These are phyloP conservation scores for Penicillium thymicola DNA, from an alignment of 2,329 filamentous ascomycete species.

Conservation along the genomic window DNA sequence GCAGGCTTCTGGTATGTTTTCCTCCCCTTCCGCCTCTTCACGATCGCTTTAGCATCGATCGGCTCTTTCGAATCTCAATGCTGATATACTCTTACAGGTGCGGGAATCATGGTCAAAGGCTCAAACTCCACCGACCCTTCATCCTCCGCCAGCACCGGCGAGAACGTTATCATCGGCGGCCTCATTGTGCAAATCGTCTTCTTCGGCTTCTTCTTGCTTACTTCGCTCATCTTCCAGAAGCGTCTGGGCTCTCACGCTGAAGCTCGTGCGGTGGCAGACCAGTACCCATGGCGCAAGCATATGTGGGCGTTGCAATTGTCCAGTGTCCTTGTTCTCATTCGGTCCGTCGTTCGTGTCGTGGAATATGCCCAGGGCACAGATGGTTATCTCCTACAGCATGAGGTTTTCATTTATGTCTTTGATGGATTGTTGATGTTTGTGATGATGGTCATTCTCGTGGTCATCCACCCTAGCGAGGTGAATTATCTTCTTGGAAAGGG, in stretches of 20 bases:
- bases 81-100: constrained; percentile 1
- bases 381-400: constrained; percentile 26
- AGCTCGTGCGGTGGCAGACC: constrained; percentile 17
- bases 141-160: constrained; percentile 10
- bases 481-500: constrained; percentile 21
- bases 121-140: not conserved
- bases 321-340: constrained; percentile 28
- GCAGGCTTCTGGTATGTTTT: constrained; percentile 26
- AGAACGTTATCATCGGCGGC: constrained; percentile 28
- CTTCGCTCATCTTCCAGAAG: constrained; percentile 24
- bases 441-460: constrained; percentile 24
- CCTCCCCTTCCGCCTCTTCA: not conserved
- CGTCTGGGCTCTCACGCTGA: constrained; percentile 30
- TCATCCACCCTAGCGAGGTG: constrained; percentile 25
- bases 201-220: constrained; percentile 31
- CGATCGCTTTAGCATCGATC: too few relatives aligned
- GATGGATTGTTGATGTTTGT: constrained; percentile 30
- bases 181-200: constrained; percentile 31
- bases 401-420: constrained; percentile 32
- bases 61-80: not conserved
- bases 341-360: constrained; percentile 28
- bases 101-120: constrained; percentile 23
- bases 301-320: constrained; percentile 30
- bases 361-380: constrained; percentile 29
- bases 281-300: constrained; percentile 35